phyloP scores from a whole-genome alignment of 1,284 basidiomycete species.

The Papiliotrema nemorosa region DNA sequence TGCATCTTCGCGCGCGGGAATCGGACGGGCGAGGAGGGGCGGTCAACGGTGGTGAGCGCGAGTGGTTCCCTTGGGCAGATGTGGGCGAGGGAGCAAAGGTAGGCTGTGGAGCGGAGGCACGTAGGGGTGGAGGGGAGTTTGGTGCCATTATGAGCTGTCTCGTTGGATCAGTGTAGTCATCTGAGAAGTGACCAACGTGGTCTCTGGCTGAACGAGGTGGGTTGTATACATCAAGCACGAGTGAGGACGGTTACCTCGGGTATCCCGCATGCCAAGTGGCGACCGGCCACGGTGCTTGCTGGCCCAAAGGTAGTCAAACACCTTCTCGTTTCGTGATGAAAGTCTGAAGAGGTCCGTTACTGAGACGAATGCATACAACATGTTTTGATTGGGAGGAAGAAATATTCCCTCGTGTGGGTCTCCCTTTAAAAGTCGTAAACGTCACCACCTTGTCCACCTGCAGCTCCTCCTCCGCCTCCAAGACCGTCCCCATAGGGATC shows the following conservation, averaged over 20 bases:
- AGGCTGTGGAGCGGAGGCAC: background rate
- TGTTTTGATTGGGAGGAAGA: too few species aligned
- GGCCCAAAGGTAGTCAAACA: too few species aligned
- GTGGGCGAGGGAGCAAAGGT: conserved; percentile 1
- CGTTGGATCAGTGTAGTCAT: too few species aligned
- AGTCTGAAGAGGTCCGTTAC: too few species aligned
- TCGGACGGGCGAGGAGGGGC: background rate
- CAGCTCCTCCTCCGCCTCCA: conserved; percentile 10
- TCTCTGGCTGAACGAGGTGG: background rate
- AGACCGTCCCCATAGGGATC: conserved; percentile 45
- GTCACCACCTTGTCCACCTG: conserved; percentile 20
- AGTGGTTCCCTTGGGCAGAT: background rate
- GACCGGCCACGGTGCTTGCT: too few species aligned
- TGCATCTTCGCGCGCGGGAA: too few species aligned
- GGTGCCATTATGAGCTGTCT: background rate
- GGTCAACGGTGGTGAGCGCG: conserved; percentile 1
- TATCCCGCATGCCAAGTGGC: too few species aligned
- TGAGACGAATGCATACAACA: conserved; percentile 10
- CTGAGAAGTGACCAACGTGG: background rate
- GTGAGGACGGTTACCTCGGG: too few species aligned
- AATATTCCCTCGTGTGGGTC: too few species aligned
- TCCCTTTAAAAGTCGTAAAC: conserved; percentile 43
- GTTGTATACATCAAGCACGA: background rate
- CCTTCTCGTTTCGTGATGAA: too few species aligned
- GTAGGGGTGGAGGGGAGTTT: background rate